These are phyloP conservation scores for Kodamaea alishanica DNA, from an alignment of 1,139 yeast genomes.

Conservation along the genomic window DNA sequence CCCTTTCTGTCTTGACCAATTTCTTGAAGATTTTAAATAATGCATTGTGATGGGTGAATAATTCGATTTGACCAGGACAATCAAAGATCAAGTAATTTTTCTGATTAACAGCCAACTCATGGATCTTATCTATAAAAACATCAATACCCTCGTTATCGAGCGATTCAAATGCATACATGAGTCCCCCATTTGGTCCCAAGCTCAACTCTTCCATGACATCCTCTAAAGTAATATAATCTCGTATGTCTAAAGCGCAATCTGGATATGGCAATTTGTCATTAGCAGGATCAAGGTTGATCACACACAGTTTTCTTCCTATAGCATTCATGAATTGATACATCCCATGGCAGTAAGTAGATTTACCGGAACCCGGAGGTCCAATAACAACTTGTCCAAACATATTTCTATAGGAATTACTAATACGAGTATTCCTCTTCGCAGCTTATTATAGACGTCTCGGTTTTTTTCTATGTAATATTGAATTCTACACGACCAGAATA, in stretches of 20 bases:
- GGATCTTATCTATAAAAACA: constrained; percentile 56
- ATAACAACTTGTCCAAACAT: constrained; percentile 88
- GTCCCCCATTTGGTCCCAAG: constrained; percentile 92
- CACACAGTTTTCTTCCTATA: constrained; percentile 81
- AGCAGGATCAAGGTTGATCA: constrained; percentile 92
- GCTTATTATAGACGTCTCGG: constrained; percentile 9
- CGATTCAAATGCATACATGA: constrained; percentile 83
- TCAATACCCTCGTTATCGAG: constrained; percentile 46
- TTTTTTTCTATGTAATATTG: not conserved
- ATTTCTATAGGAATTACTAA: not conserved
- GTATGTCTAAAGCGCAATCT: constrained; percentile 71
- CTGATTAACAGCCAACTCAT: constrained; percentile 49
- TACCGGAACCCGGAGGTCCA: constrained; percentile 98
- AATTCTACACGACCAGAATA: constrained; percentile 5
- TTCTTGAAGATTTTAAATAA: constrained; percentile 35
- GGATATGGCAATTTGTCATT: constrained; percentile 81
- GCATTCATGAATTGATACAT: constrained; percentile 89
- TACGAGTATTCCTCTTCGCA: constrained; percentile 1
- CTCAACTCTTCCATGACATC: constrained; percentile 83
- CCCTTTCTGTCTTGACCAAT: constrained; percentile 47
- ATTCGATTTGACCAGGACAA: constrained; percentile 59
- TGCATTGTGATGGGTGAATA: constrained; percentile 45
- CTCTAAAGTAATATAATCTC: constrained; percentile 83
- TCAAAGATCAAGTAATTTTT: constrained; percentile 79
- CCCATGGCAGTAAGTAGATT: constrained; percentile 91